Percentiles rank a stretch among this genome's conserved stretches.
Evolutionary conservation across 225 moss, liverwort and hornwort species (phyloP).

Genomic region (Sphagnum contortum): DNA sequence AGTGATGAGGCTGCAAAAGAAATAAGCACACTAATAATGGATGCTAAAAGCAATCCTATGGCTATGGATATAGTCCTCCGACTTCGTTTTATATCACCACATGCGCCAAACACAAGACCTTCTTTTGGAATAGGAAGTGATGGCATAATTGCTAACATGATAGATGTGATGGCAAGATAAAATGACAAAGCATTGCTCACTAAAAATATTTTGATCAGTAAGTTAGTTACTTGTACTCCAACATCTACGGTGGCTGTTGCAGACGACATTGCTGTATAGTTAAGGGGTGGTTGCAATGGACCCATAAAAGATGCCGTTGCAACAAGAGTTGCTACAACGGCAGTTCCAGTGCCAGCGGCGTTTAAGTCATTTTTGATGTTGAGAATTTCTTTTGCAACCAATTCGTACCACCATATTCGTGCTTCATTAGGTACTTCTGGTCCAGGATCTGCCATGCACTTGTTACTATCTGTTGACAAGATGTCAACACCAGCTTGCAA

Average conservation of each 20-base stretch:
- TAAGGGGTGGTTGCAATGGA: constrained; percentile 11
- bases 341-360: constrained; percentile 5
- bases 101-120: too few relatives aligned
- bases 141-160: constrained; percentile 18
- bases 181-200: constrained; percentile 21
- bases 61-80: constrained; percentile 7
- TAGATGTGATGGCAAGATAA: constrained; percentile 14
- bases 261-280: not conserved
- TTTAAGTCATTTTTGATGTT: constrained; percentile 4
- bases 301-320: constrained; percentile 14
- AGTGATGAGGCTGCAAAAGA: constrained; percentile 12
- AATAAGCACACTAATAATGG: constrained; percentile 12
- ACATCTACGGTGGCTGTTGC: not conserved
- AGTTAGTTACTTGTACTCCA: not conserved
- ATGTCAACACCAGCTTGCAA: constrained; percentile 13
- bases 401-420: constrained; percentile 16
- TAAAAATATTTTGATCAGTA: constrained; percentile 9
- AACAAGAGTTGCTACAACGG: constrained; percentile 6
- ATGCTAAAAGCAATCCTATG: constrained; percentile 9
- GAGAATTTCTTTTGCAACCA: not conserved
- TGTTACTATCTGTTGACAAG: constrained; percentile 1
- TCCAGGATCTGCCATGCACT: constrained; percentile 4
- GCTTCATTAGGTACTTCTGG: not conserved
- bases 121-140: constrained; percentile 20
- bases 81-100: constrained; percentile 4